Evolutionary conservation across 306 rosid genomes (phyloP).

Genomic region (Aeschynomene evenia): DNA sequence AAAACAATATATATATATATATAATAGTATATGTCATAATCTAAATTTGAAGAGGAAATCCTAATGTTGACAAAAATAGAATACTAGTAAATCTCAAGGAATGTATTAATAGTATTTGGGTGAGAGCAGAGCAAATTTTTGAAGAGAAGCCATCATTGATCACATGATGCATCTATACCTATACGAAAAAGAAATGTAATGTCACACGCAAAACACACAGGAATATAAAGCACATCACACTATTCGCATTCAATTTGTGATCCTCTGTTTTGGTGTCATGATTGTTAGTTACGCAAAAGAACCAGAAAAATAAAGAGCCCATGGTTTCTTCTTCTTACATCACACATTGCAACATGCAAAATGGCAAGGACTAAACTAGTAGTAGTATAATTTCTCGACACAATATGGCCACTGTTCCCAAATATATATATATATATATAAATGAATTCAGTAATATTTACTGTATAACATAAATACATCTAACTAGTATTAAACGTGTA

Average conservation of each 20-base stretch:
- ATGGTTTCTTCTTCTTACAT: not conserved
- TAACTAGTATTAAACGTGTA: too few species aligned
- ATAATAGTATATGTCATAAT: not conserved
- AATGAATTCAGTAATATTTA: too few species aligned
- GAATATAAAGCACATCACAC: not conserved
- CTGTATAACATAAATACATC: too few species aligned
- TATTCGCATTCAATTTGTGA: too few species aligned
- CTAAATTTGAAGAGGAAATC: not conserved
- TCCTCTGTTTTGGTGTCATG: too few species aligned
- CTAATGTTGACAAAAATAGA: not conserved
- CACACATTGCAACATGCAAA: not conserved
- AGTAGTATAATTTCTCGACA: not conserved
- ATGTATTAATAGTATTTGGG: not conserved
- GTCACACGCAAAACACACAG: not conserved
- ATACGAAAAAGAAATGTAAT: not conserved
- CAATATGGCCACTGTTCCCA: not conserved
- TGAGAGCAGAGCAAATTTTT: not conserved
- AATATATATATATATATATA: too few species aligned
- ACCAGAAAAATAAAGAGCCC: too few species aligned
- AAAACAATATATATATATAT: too few species aligned
- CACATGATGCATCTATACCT: too few species aligned
- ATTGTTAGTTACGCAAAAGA: too few species aligned
- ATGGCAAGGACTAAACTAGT: not conserved
- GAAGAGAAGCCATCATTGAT: not conserved
- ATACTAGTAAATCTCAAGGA: not conserved